Base-by-base conservation (phyloP, 495 filamentous ascomycete species). In the Geopyxis carbonaria region DNA sequence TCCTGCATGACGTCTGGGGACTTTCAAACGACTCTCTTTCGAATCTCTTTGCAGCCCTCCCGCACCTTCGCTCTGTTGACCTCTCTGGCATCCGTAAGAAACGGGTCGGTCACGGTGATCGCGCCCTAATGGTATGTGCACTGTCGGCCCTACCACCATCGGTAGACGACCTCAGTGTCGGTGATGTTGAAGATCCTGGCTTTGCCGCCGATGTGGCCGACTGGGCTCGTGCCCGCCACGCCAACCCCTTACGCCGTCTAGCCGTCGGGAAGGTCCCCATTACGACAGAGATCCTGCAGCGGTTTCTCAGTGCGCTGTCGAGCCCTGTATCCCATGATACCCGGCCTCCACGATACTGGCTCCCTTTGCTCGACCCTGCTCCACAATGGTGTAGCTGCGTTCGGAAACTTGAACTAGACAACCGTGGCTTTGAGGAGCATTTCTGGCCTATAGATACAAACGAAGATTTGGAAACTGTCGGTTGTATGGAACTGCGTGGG, bases 1-100 rank as follows among this genome's bases (percentile, higher is more conserved):
- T 38, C 19, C 45, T 55, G 22, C 38, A 49, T 22, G 44, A 44
- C 14, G 42, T 55, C 9, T 48, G 45, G 22, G 49, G 45, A 13
- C 27, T 55, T 14, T 31, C 35, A 5, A 24, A 43, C 11, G 13
- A 29, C 13, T 40, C 43, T 22, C 33, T 45, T 8, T 35, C 34
- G 24, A 27, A 30, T 4, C 38, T 51, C 23, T 42, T 52, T 15
- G 34, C 44, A 18, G 37, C 34, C 3, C 14, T 53, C 8, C 41
- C 36, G 24, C 33, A 30, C 5, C 15, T 54, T 13, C 25, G 44
- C 25, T 48, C 42, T 21, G 38, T 54, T 31, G 41, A 33, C 3
- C 23, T 54, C 13, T 48, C 45, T 2, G 42, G 43, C 34, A 30
- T 42, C 20, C 41, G 50, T 32, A 47, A 40, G 28, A 50, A 35